Evolutionary conservation across 495 filamentous ascomycete genomes (phyloP).

Genomic region (Xylona heveae): DNA sequence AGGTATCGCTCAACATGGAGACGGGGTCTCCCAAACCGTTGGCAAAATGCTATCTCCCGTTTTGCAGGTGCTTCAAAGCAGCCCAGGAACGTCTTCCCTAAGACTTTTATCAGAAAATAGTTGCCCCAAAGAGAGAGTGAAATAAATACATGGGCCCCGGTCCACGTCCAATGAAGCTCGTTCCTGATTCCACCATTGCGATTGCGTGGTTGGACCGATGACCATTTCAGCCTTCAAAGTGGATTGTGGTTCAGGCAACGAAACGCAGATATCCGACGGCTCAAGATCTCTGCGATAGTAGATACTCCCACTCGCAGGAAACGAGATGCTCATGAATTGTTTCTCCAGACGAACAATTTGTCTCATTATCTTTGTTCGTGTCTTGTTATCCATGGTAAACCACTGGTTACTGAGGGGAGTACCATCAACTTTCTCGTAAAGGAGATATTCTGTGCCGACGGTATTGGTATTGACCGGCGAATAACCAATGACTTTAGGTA

Average conservation of each 20-base stretch:
- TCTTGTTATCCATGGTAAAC: conserved; percentile 16
- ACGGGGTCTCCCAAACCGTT: conserved; percentile 2
- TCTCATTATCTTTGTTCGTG: conserved; percentile 17
- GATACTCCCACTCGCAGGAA: conserved; percentile 19
- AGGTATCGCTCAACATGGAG: conserved; percentile 1
- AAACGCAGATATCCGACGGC: no score
- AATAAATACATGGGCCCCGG: conserved; percentile 18
- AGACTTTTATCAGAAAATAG: no score
- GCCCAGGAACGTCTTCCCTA: conserved; percentile 3
- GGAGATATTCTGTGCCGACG: conserved; percentile 7
- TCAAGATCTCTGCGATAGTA: conserved; percentile 17
- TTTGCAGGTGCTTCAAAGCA: conserved; percentile 6
- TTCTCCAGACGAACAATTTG: conserved; percentile 19
- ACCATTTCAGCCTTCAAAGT: no score
- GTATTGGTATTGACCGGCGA: conserved; percentile 6
- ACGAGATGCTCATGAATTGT: conserved; percentile 15
- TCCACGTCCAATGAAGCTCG: conserved; percentile 10
- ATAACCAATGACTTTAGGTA: conserved; percentile 6
- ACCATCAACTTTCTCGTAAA: conserved; percentile 7
- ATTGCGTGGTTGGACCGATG: conserved; percentile 17
- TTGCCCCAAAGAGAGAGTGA: no score
- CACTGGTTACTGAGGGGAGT: conserved; percentile 8
- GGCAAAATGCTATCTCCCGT: conserved; percentile 6
- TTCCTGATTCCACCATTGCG: conserved; percentile 19
- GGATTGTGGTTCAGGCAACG: no score